Percentiles rank a stretch among this genome's conserved stretches.
Conservation (phyloP, 768 basidiomycete species). For the Candolleomyces eurysporus region DNA sequence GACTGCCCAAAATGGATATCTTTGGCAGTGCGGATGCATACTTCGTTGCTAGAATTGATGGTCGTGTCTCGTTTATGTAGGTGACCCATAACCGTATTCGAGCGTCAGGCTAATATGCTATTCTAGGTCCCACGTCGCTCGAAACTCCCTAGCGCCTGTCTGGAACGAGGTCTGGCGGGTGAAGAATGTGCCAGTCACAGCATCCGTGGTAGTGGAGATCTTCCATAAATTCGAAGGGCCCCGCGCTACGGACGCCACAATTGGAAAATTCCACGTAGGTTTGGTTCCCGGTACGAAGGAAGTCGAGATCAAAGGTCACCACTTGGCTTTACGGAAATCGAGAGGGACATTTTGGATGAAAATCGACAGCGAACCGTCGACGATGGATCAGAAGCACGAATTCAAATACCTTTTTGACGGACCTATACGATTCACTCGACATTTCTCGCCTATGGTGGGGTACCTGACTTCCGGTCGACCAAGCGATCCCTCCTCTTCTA, state of each 20-base stretch:
- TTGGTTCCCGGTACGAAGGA: slow-evolving; percentile 62
- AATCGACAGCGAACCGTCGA: slow-evolving; percentile 53
- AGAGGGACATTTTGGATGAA: slow-evolving; percentile 71
- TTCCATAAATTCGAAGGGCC: slow-evolving; percentile 65
- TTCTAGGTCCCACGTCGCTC: slow-evolving; percentile 62
- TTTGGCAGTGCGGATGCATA: slow-evolving; percentile 66
- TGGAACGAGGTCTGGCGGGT: slow-evolving; percentile 78
- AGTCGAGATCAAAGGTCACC: slow-evolving; percentile 51
- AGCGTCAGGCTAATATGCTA: not conserved
- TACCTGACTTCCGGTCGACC: slow-evolving; percentile 26
- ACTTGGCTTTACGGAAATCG: slow-evolving; percentile 36
- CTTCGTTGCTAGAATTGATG: slow-evolving; percentile 66
- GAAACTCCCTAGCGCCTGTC: slow-evolving; percentile 57
- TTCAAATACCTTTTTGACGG: slow-evolving; percentile 70
- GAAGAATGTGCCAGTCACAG: slow-evolving; percentile 67
- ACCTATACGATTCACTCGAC: slow-evolving; percentile 68
- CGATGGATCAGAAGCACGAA: slow-evolving; percentile 26
- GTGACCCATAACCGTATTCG: slow-evolving; percentile 19
- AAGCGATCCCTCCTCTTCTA: slow-evolving; percentile 11
- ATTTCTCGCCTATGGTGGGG: slow-evolving; percentile 71
- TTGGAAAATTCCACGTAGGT: slow-evolving; percentile 59
- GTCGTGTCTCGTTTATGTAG: slow-evolving; percentile 59
- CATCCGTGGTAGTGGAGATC: slow-evolving; percentile 58
- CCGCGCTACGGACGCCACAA: slow-evolving; percentile 51
- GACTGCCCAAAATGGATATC: slow-evolving; percentile 69